phyloP scores from a whole-genome alignment of 2,329 filamentous ascomycete species.

The Passalora sequoiae region DNA sequence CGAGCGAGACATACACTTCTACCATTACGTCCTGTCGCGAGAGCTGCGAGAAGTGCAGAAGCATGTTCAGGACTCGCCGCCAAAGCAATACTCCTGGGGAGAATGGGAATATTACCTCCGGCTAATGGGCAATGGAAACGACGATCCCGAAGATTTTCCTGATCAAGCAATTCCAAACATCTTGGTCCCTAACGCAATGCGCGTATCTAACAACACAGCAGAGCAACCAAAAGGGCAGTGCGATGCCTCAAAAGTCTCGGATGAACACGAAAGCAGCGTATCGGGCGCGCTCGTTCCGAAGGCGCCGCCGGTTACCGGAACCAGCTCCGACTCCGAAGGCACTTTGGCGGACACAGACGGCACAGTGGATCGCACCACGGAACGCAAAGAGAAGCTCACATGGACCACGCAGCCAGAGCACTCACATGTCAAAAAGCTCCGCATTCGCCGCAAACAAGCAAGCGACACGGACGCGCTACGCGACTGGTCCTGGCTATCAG shows the following conservation, averaged over 20 bases:
- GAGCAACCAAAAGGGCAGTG: background rate
- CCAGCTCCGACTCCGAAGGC: background rate
- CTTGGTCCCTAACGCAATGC: conserved; percentile 4
- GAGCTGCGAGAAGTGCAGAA: conserved; percentile 43
- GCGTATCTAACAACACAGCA: background rate
- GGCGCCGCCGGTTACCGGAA: background rate
- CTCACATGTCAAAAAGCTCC: conserved; percentile 14
- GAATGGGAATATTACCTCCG: conserved; percentile 48
- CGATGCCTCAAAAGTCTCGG: background rate
- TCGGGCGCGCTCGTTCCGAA: background rate
- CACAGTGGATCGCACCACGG: conserved; percentile 19
- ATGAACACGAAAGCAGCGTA: background rate
- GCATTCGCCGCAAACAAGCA: conserved; percentile 10
- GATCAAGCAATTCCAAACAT: conserved; percentile 12
- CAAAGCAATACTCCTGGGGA: conserved; percentile 34
- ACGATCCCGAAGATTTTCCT: conserved; percentile 29
- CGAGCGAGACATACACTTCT: conserved; percentile 49
- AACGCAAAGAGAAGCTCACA: conserved; percentile 14
- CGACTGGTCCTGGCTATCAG: conserved; percentile 69
- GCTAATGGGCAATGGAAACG: conserved; percentile 44
- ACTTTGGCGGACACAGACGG: conserved; percentile 19
- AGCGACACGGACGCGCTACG: conserved; percentile 22
- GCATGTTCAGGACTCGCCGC: conserved; percentile 37
- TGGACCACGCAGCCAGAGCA: conserved; percentile 10
- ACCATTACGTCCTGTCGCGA: conserved; percentile 44